phyloP scores from a whole-genome alignment of 257 asterid genomes.

The Hygrophila difformis region DNA sequence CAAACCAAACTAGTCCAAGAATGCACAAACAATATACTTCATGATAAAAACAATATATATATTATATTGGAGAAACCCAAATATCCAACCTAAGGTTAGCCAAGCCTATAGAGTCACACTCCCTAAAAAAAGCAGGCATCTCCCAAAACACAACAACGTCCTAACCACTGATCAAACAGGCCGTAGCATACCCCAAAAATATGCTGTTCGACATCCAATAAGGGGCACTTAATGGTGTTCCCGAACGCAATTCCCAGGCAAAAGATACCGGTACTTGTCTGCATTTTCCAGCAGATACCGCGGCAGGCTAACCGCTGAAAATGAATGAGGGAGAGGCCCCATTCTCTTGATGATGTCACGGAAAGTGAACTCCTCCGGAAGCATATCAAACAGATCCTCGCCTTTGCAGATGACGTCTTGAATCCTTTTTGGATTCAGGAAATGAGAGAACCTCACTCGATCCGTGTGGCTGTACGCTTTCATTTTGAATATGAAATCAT shows the following conservation, averaged over 20 bases:
- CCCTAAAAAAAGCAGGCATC: slow-evolving; percentile 4
- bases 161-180: neutral
- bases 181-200: neutral
- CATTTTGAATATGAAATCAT: slow-evolving; percentile 38
- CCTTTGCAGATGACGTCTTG: slow-evolving; percentile 38
- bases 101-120: too few species aligned
- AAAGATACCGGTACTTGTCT: slow-evolving; percentile 28
- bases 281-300: slow-evolving; percentile 29
- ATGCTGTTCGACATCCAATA: neutral
- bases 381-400: slow-evolving; percentile 34
- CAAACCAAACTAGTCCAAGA: too few species aligned
- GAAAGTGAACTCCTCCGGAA: slow-evolving; percentile 38
- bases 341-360: slow-evolving; percentile 32
- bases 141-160: slow-evolving; percentile 3
- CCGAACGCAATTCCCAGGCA: slow-evolving; percentile 31
- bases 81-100: too few species aligned
- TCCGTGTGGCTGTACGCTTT: slow-evolving; percentile 41
- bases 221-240: slow-evolving; percentile 15
- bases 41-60: too few species aligned
- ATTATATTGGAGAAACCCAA: too few species aligned
- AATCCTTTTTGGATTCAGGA: slow-evolving; percentile 16
- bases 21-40: too few species aligned
- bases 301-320: slow-evolving; percentile 32
- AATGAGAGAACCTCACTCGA: slow-evolving; percentile 27
- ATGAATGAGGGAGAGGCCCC: slow-evolving; percentile 36